Conservation (phyloP, 176 grass and related monocot species). For the Eleusine coracana region DNA sequence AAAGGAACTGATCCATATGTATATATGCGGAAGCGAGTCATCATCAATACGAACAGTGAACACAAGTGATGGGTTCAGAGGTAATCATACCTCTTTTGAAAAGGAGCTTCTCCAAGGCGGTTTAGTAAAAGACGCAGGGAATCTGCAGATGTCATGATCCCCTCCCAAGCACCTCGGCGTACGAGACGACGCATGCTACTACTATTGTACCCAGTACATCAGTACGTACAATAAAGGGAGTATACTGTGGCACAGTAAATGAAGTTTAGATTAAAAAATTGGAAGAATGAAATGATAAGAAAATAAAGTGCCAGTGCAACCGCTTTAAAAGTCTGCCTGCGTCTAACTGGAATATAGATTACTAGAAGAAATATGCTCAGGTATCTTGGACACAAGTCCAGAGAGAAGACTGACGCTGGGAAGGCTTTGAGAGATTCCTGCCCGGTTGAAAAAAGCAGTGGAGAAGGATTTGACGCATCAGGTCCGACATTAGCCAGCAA, state of each 20-base stretch:
- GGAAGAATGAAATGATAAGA: neutral
- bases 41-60: neutral
- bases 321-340: no score
- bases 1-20: neutral
- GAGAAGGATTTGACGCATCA: neutral
- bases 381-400: neutral
- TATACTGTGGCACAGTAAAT: neutral
- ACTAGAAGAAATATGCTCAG: neutral
- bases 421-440: neutral
- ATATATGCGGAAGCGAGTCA: neutral
- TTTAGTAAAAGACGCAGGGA: neutral
- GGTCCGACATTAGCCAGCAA: neutral
- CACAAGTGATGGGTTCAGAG: neutral
- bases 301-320: neutral
- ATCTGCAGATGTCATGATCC: conserved; percentile 13
- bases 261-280: neutral
- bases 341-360: no score
- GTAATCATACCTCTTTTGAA: neutral
- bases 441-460: neutral
- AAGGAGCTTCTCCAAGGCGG: neutral
- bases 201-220: no score
- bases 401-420: neutral
- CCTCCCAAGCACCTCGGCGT: neutral
- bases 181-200: neutral
- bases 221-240: neutral